Evolutionary conservation across 805 yeast genomes (phyloP), one percentile per base, ranked within the genome.

Genomic region (Yamadazyma takamatsuzukensis): DNA sequence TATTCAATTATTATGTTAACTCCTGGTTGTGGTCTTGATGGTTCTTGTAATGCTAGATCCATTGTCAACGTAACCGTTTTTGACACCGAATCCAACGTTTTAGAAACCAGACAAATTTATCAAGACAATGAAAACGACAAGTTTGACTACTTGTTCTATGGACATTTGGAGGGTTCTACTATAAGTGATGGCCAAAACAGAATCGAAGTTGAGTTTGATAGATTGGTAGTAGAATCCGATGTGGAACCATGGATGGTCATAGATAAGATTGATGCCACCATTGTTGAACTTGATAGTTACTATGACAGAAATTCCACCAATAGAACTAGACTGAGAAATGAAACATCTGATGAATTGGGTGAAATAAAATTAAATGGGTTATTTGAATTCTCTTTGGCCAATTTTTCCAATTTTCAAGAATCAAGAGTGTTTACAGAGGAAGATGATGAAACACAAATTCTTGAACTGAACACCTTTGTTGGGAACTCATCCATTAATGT

Each of bases 111-210:
- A 2, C 43, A 70, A 25, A 64, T 90, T 15, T 87, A 77, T 53
- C 97, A 93, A 59, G 87, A 86, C 29, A 93, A 93, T 54, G 65
- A 76, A 21, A 72, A 76, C 35, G 72, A 80, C 30, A 93, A 93
- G 54, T 90, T 86, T 53, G 97, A 93, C 55, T 65, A 71, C 13
- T 51, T 93, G 6, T 90, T 61, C 53, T 63, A 71, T 26, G 98
- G 97, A 1, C 76, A 74, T 38, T 53, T 89, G 30, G 68, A 74
- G 15, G 72, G 74, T 1, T 50, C 63, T n/a, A 34, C 45, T 5
- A 28, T 37, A 15, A 37, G 43, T 9, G 43, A 45, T 18, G 64
- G 61, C 5, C 48, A 44, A 25, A 63, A 50, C 33, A 55, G 48
- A 36, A 50, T 64, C 29, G 53, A 53, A 19, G 44, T 62, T 13